Conservation (phyloP, 2,329 filamentous ascomycete species). For the Aspergillus puulaauensis region DNA sequence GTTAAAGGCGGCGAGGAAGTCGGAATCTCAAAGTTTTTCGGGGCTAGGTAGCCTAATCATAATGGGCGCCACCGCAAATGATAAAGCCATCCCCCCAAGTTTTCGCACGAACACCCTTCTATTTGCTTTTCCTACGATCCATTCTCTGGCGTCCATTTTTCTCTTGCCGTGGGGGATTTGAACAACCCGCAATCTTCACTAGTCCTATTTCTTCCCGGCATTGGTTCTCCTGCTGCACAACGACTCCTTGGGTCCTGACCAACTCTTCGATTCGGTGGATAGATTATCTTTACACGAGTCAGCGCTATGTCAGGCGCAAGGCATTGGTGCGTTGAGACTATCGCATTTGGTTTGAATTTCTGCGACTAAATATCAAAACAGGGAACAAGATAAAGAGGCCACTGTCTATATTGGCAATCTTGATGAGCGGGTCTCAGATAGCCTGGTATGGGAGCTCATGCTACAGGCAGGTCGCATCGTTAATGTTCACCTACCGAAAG, state of each 20-base stretch:
- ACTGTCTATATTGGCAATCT: slow-evolving; percentile 98
- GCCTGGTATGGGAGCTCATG: slow-evolving; percentile 96
- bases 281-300: slow-evolving; percentile 2
- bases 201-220: neutral
- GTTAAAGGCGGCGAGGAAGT: slow-evolving; percentile 16
- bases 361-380: slow-evolving; percentile 36
- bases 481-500: slow-evolving; percentile 97
- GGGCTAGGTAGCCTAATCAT: slow-evolving; percentile 16
- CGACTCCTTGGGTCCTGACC: neutral
- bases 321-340: slow-evolving; percentile 63
- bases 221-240: neutral
- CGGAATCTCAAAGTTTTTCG: slow-evolving; percentile 32
- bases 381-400: slow-evolving; percentile 97
- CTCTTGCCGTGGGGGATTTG: neutral
- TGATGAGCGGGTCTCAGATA: slow-evolving; percentile 90
- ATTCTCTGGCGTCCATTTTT: neutral
- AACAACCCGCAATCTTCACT: neutral
- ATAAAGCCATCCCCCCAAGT: neutral
- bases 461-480: slow-evolving; percentile 95
- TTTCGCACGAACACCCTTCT: neutral
- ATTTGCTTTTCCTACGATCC: too few relatives aligned
- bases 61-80: neutral
- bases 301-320: slow-evolving; percentile 65
- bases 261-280: neutral
- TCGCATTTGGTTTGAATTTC: neutral